Base-by-base conservation (phyloP, 257 asterid species). In the Marsdenia floribunda region DNA sequence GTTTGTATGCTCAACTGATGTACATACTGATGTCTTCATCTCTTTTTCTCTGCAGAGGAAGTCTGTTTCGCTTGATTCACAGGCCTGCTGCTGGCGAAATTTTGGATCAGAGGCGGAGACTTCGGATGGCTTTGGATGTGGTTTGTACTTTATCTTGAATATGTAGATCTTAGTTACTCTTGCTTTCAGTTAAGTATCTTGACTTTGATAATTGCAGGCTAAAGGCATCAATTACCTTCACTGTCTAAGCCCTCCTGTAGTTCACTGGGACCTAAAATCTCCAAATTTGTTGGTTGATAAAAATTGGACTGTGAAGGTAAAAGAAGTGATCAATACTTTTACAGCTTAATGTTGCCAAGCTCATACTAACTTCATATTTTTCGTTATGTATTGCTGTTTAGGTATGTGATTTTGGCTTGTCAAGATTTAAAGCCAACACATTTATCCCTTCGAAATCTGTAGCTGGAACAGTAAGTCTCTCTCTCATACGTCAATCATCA, bases 121-220 rank as follows among this genome's bases (percentile, higher is more conserved):
- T 95, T 38, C 88, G 98, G 67, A 95, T 95, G 97, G 98, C 97
- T 79, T 78, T 89, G 70, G 99, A 95, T 70, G 99, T 95, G 98
- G 98, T 95, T 70, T 40, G 98, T 85, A 66, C 55, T 75, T 19
- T 18, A 59, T 73, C 53, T 68, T 75, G 37, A 67, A 21, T 40
- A 26, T 53, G 26, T 67, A 77, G 18, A 49, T 46, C 79, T 69
- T 74, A 70, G 73, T 68, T 46, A 63, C 47, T 46, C 16, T 75
- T 35, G 22, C 71, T 12, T 59, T 18, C 40, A 15, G 11, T 50
- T 52, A 19, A 21, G n/a, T 3, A 47, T 80, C 76, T 77, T 66
- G 47, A 61, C 49, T 65, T 26, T 61, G 29, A 55, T 77, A 15
- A 52, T 2, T 82, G 78, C 85, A 89, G 98, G 98, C 97, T 53